phyloP scores from a whole-genome alignment of 805 yeast species.

The Zygotorulaspora chibaensis region DNA sequence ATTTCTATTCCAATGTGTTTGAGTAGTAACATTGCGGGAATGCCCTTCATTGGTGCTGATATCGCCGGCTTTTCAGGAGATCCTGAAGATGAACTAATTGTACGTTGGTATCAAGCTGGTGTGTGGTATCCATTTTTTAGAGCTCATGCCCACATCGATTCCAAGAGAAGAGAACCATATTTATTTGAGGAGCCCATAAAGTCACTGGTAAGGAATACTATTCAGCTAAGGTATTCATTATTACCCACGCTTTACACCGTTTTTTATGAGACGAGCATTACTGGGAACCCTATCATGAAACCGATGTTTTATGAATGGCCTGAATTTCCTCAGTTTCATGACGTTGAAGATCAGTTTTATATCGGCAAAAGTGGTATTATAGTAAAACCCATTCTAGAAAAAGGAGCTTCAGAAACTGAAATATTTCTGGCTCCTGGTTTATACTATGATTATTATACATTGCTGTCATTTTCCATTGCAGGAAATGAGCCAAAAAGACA shows the following conservation, averaged over 20 bases:
- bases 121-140: slow-evolving; percentile 95
- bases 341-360: slow-evolving; percentile 78
- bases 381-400: slow-evolving; percentile 73
- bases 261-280: slow-evolving; percentile 57
- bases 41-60: slow-evolving; percentile 94
- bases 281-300: slow-evolving; percentile 66
- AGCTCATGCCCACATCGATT: slow-evolving; percentile 94
- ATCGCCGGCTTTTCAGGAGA: slow-evolving; percentile 96
- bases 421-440: slow-evolving; percentile 43
- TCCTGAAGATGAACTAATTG: slow-evolving; percentile 73
- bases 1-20: slow-evolving; percentile 84
- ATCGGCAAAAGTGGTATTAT: slow-evolving; percentile 66
- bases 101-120: slow-evolving; percentile 96
- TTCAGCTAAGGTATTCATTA: slow-evolving; percentile 67
- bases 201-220: slow-evolving; percentile 60
- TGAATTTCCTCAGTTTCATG: slow-evolving; percentile 39
- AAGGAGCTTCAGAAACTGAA: slow-evolving; percentile 39
- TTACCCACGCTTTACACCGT: slow-evolving; percentile 78
- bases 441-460: slow-evolving; percentile 52
- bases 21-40: slow-evolving; percentile 74
- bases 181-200: slow-evolving; percentile 72
- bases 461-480: slow-evolving; percentile 19
- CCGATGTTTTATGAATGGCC: slow-evolving; percentile 63
- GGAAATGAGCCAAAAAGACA: slow-evolving; percentile 34
- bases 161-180: slow-evolving; percentile 92